Evolutionary conservation across 2,329 filamentous ascomycete species (phyloP), one percentile per base, ranked within the genome.

Genomic region (Aspergillus luchuensis): DNA sequence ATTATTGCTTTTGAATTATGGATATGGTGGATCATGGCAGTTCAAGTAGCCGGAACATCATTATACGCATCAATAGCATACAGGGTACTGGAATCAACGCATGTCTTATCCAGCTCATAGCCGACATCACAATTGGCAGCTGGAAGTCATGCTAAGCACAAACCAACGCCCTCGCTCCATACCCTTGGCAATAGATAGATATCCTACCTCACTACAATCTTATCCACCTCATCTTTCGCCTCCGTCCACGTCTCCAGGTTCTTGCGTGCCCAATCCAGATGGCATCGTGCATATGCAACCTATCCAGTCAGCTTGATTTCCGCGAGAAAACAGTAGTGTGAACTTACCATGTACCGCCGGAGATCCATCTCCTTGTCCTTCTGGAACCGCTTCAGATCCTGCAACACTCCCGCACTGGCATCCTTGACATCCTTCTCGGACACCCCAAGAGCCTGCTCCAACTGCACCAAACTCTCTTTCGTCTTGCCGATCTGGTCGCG

Each of bases 401-500:
- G 89, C 68, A 99, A 78, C 4, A 98, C 91, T 56, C 92, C 96
- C 2, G 86, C 82, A 72, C 92, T 97, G 8, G 95, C 95, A 71
- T 98, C 92, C 74, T 91, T 93, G 62, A 98, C 95, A 73, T 99
- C 95, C 71, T 92, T 89, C 64, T 93, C 92, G 4, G 92, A 91
- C 4, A 91, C 93, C 33, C 92, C 86, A 60, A 97, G 85, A 0
- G 95, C 95, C 80, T 96, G 92, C 77, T 98, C 93, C 56, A 99
- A 83, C 80, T 97, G 82, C 13, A 81, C 85, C 63, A 99, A 87
- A 60, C 88, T 91, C 78, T 99, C 95, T 66, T 89, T 88, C 0
- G 95, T 99, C 83, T 97, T 98, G 41, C 94, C 93, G 68, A 99
- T 97, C 65, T 92, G 90, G 74, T 99, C 95, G 57, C 95, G 86